A percentile compares a stretch with the other conserved stretches of the same genome.
These are phyloP conservation scores for Coelastrella sp. DNA, from an alignment of 139 green algal species.

Conservation along the genomic window DNA sequence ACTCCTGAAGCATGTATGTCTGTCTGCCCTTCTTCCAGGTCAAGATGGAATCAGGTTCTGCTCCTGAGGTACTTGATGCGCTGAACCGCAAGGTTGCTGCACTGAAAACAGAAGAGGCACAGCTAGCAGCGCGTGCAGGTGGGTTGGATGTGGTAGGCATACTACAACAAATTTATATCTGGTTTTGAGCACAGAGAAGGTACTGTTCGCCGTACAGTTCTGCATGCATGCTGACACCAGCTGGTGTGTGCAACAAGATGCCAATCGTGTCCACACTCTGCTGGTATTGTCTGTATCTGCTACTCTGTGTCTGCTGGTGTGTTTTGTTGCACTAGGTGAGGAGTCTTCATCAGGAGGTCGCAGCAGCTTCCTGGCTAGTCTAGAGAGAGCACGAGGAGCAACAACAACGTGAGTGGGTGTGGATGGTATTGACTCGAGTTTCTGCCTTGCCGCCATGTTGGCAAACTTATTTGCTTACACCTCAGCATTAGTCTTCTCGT, in stretches of 20 bases:
- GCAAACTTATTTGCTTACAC: too few species aligned
- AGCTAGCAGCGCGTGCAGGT: constrained; percentile 31
- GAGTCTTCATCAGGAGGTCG: background rate
- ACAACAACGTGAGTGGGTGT: constrained; percentile 12
- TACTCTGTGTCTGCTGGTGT: background rate
- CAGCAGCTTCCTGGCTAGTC: constrained; percentile 25
- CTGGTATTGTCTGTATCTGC: too few species aligned
- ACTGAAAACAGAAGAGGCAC: constrained; percentile 40
- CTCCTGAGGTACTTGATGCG: constrained; percentile 60
- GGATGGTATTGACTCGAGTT: background rate
- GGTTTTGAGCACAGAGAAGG: too few species aligned
- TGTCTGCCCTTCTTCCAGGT: constrained; percentile 52
- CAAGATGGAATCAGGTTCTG: constrained; percentile 67
- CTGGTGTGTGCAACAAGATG: too few species aligned
- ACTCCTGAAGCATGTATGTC: too few species aligned
- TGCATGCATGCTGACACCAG: too few species aligned
- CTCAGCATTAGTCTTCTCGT: too few species aligned
- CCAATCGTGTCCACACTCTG: too few species aligned
- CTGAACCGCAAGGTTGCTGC: constrained; percentile 56
- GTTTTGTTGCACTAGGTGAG: background rate
- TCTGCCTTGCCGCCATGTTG: too few species aligned
- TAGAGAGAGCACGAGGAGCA: background rate
- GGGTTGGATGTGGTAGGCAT: too few species aligned
- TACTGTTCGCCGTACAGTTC: background rate
- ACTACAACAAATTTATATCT: too few species aligned